Conservation (phyloP, 2,329 filamentous ascomycete genomes). For the Aspergillus viridinutans region DNA sequence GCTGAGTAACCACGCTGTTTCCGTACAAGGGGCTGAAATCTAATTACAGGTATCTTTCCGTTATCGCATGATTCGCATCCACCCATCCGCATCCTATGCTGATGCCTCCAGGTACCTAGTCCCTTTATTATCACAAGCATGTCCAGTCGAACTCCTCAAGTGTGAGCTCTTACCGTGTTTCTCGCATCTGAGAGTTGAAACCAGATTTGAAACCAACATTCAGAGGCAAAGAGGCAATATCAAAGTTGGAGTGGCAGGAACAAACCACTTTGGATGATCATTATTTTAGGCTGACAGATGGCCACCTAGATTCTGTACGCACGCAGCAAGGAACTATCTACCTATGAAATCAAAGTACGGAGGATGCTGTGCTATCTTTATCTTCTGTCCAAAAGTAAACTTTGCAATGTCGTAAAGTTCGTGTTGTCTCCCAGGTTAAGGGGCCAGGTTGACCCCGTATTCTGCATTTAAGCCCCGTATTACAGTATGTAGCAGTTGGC, state of each 20-base stretch:
- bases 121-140: background rate
- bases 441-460: background rate
- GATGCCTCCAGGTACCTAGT: too few species aligned
- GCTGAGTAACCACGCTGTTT: constrained; percentile 2
- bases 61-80: background rate
- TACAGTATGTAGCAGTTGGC: background rate
- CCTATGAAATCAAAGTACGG: background rate
- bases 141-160: background rate
- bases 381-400: background rate
- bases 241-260: background rate
- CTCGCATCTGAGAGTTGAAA: background rate
- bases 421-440: background rate
- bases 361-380: constrained; percentile 1
- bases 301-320: background rate
- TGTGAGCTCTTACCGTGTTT: background rate
- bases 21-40: background rate
- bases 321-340: background rate
- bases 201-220: background rate
- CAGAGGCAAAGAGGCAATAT: background rate
- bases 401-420: background rate
- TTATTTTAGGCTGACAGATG: background rate
- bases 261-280: background rate
- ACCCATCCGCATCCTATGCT: background rate
- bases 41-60: background rate
- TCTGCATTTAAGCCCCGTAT: background rate